Conservation (phyloP, 2,329 filamentous ascomycete species). For the Hypoxylon sp. region DNA sequence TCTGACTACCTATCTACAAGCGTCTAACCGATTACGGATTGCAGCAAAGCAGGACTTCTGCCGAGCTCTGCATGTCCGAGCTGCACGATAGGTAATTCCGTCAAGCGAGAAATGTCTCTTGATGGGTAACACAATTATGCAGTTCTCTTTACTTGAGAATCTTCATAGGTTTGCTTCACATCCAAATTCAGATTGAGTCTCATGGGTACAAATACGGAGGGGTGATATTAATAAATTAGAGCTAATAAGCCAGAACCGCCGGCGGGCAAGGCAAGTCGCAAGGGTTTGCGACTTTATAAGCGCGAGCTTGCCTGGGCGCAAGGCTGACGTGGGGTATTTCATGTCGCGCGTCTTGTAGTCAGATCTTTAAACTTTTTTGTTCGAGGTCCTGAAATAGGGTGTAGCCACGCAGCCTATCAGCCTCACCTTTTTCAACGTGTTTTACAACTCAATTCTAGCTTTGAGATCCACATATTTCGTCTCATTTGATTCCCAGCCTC, state of each 20-base stretch:
- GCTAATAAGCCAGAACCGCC: constrained; percentile 30
- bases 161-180: constrained; percentile 6
- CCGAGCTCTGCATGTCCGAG: constrained; percentile 39
- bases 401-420: constrained; percentile 30
- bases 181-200: not conserved
- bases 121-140: constrained; percentile 19
- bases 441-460: constrained; percentile 1
- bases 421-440: constrained; percentile 27
- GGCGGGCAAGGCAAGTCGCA: constrained; percentile 21
- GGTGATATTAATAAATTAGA: constrained; percentile 25
- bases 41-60: constrained; percentile 23
- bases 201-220: constrained; percentile 14
- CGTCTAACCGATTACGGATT: constrained; percentile 34
- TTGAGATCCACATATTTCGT: constrained; percentile 6
- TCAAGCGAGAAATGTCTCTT: constrained; percentile 33
- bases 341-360: constrained; percentile 27
- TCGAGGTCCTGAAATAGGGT: constrained; percentile 17
- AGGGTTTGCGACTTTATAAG: constrained; percentile 16
- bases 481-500: not conserved
- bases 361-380: constrained; percentile 38
- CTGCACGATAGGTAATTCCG: constrained; percentile 34
- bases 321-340: constrained; percentile 43
- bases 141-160: constrained; percentile 5
- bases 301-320: constrained; percentile 31
- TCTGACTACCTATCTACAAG: constrained; percentile 38